These are phyloP conservation scores for Lachnellula subtilissima DNA, from an alignment of 2,329 filamentous ascomycete genomes.

Conservation along the genomic window DNA sequence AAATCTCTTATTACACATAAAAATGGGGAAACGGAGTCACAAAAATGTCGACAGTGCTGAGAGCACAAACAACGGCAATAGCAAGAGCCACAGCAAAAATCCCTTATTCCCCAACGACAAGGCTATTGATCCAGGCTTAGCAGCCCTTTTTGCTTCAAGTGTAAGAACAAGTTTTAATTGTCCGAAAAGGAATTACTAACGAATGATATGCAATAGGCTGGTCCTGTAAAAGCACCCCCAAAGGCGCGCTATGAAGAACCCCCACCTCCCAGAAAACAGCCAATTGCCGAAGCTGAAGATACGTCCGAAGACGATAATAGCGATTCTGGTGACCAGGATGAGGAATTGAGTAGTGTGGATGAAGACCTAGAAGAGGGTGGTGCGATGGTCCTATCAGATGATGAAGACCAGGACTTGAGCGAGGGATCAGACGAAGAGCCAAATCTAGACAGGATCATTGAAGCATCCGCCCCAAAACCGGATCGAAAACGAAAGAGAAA, in stretches of 20 bases:
- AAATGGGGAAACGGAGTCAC: constrained; percentile 31
- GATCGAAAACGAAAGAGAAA: constrained; percentile 60
- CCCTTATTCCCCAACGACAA: constrained; percentile 36
- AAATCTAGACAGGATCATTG: constrained; percentile 38
- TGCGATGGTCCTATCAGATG: constrained; percentile 27
- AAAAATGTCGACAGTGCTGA: constrained; percentile 20
- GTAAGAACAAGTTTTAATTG: constrained; percentile 45
- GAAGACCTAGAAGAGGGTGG: constrained; percentile 33
- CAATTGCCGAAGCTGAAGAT: constrained; percentile 24
- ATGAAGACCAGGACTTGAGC: constrained; percentile 20
- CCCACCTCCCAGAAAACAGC: constrained; percentile 28
- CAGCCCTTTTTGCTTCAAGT: constrained; percentile 67
- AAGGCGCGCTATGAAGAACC: constrained; percentile 31
- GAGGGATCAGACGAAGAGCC: constrained; percentile 37
- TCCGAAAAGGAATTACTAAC: background rate
- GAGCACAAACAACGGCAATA: constrained; percentile 16
- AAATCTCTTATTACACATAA: constrained; percentile 6
- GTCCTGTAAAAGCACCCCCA: constrained; percentile 33
- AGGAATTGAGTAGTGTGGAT: constrained; percentile 34
- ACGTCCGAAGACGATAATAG: constrained; percentile 39
- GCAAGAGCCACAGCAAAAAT: constrained; percentile 22
- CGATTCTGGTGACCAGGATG: constrained; percentile 28
- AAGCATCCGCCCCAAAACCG: constrained; percentile 37
- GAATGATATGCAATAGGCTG: constrained; percentile 25
- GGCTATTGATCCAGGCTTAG: constrained; percentile 62